A percentile compares a stretch with the other conserved stretches of the same genome.
Conservation (phyloP, 1,284 basidiomycete genomes). For the Porogramme epimiltina region DNA sequence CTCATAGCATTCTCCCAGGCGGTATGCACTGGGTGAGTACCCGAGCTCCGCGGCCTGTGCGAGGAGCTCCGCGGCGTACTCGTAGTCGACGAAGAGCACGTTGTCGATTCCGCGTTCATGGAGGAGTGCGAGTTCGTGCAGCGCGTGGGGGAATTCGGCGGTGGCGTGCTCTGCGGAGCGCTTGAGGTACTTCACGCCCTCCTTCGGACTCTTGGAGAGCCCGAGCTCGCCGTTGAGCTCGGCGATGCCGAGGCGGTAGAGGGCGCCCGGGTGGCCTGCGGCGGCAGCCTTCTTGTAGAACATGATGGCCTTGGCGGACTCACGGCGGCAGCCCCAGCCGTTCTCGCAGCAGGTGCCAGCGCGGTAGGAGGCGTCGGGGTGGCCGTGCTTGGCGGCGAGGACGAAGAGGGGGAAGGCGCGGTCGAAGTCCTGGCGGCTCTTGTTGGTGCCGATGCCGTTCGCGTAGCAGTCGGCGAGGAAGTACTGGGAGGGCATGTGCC, state of each 20-base stretch:
- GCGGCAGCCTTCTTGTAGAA: constrained; percentile 96
- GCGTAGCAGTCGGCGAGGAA: constrained; percentile 98
- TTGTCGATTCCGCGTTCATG: constrained; percentile 97
- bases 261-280: constrained; percentile 89
- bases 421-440: constrained; percentile 94
- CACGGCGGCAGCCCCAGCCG: constrained; percentile 96
- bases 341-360: constrained; percentile 98
- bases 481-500: constrained; percentile 94
- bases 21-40: constrained; percentile 95
- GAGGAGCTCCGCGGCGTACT: constrained; percentile 93
- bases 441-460: constrained; percentile 91
- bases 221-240: constrained; percentile 97
- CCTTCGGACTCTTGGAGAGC: constrained; percentile 84
- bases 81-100: constrained; percentile 94
- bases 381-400: constrained; percentile 97
- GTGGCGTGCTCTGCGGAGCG: constrained; percentile 93
- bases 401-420: constrained; percentile 96
- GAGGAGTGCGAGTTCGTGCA: constrained; percentile 93
- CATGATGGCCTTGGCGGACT: constrained; percentile 88
- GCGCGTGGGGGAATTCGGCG: constrained; percentile 93
- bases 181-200: constrained; percentile 99
- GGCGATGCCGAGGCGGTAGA: constrained; percentile 95
- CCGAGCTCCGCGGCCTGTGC: constrained; percentile 95
- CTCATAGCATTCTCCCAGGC: constrained; percentile 98
- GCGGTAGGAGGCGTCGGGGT: constrained; percentile 94